Base-by-base conservation (phyloP, 805 yeast genomes). In the Vanderwaltozyma verrucispora region DNA sequence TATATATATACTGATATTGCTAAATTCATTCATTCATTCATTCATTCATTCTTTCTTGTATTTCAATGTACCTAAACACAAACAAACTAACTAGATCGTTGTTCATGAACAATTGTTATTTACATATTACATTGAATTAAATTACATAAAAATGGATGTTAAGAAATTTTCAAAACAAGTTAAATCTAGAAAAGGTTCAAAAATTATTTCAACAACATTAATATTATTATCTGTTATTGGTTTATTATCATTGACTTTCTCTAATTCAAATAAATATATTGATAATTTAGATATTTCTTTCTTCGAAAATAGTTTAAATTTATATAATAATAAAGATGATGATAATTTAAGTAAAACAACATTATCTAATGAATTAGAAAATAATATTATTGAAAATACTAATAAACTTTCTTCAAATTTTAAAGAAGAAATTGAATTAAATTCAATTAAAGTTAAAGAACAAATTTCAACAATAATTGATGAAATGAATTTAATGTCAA, bases 391-490 rank as follows among this genome's bases (percentile, higher is more conserved):
- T 21, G 9, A 21, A 21, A 21, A 21, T 21, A 21, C 6, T 21
- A 21, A 21, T 21, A 21, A 21, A 7, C 6, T 7, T 21, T 7
- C 6, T 9, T 7, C 24, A 12, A 19, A 25, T 13, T 14, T 19
- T 13, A 34, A 35, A 16, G 34, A 41, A 13, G 44, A 39, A 26
- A 25, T 16, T 14, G 30, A 41, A 23, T 18, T 38, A 10, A 45
- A 47, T 35, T 40, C 41, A 5, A 21, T 37, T 5, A 44, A 32
- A 17, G 51, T 48, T 1, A 31, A 46, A 31, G 44, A 48, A 32
- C 44, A 46, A 38, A 42, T 48, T 10, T 42, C 45, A 1, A 39
- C 49, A 3, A 42, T 48, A 4, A 36, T 40, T 35, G 36, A 37
- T 21, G 50, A 45, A 35, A 31, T 48, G 28, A 36, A 27, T 9